A percentile compares a stretch with the other conserved stretches of the same genome.
Conservation (phyloP, 768 basidiomycete genomes). For the Podaxis pistillaris region DNA sequence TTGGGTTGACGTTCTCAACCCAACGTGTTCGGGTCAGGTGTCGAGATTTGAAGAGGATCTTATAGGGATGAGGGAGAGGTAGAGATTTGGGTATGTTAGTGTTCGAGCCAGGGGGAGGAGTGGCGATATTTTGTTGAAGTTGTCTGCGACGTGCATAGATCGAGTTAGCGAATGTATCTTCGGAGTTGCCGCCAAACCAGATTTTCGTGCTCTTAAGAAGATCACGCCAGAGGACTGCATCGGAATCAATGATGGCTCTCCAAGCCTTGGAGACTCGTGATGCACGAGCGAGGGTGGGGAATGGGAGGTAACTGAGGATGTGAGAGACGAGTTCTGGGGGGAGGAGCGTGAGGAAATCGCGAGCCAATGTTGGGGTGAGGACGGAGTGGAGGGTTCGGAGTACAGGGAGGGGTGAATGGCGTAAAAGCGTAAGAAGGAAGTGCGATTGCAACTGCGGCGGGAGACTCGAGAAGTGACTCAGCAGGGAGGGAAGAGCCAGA, state of each 20-base stretch:
- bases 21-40: constrained; percentile 64
- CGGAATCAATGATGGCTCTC: constrained; percentile 89
- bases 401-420: constrained; percentile 89
- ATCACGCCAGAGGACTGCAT: constrained; percentile 87
- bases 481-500: constrained; percentile 79
- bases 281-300: constrained; percentile 78
- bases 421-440: constrained; percentile 87
- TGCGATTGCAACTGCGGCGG: constrained; percentile 88
- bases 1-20: constrained; percentile 70
- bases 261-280: constrained; percentile 88
- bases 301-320: constrained; percentile 82
- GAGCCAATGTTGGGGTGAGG: constrained; percentile 84
- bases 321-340: constrained; percentile 92
- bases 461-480: constrained; percentile 76
- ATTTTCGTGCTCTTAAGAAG: constrained; percentile 79
- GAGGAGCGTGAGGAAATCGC: constrained; percentile 90
- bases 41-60: constrained; percentile 62
- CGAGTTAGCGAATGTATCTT: constrained; percentile 74
- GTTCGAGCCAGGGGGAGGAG: constrained; percentile 24
- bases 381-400: constrained; percentile 88
- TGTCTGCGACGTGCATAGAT: constrained; percentile 62
- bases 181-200: constrained; percentile 87
- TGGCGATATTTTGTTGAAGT: constrained; percentile 15
- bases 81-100: constrained; percentile 43
- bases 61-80: constrained; percentile 83